phyloP scores from a whole-genome alignment of 2,329 filamentous ascomycete genomes.

The Fusarium acutatum region DNA sequence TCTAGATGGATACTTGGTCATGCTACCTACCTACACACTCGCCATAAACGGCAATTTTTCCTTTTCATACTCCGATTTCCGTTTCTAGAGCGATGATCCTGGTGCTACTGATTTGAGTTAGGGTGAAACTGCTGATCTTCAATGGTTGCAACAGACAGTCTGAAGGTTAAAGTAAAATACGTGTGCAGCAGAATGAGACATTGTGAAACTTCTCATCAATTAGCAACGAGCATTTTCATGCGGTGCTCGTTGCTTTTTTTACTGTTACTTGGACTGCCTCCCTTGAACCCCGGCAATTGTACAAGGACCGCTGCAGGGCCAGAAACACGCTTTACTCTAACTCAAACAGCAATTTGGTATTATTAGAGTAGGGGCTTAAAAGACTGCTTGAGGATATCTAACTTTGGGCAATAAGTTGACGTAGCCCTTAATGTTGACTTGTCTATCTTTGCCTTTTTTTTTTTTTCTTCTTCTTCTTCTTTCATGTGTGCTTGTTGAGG shows the following conservation, averaged over 20 bases:
- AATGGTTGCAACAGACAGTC: conserved; percentile 6
- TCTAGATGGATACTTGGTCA: conserved; percentile 39
- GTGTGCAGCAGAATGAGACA: conserved; percentile 17
- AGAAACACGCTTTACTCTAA: conserved; percentile 31
- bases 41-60: conserved; percentile 39
- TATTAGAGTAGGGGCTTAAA: not conserved
- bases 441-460: not conserved
- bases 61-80: not conserved
- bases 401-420: not conserved
- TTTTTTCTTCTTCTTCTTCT: not conserved
- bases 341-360: conserved; percentile 25
- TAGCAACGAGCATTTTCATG: conserved; percentile 9
- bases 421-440: not conserved
- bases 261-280: not conserved
- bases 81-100: not conserved
- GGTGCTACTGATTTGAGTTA: not conserved
- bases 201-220: conserved; percentile 32
- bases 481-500: not conserved
- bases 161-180: not conserved
- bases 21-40: conserved; percentile 8
- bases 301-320: conserved; percentile 23
- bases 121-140: conserved; percentile 15
- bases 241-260: conserved; percentile 7
- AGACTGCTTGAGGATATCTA: not conserved
- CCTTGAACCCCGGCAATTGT: not conserved